Base-by-base conservation (phyloP, 306 rosid genomes). In the Quercus parvula region DNA sequence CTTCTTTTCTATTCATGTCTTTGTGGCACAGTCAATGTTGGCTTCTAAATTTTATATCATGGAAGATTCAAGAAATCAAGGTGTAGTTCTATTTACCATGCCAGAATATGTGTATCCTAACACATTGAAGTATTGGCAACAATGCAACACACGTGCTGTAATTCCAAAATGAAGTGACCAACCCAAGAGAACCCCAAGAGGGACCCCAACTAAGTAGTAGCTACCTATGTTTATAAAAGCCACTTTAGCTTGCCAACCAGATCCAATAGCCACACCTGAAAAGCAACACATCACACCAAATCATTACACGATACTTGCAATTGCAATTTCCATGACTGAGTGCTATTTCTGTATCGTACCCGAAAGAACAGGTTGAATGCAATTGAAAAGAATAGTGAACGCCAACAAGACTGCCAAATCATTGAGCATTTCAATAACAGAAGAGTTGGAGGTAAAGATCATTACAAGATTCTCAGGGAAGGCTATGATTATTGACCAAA, bases 251-350 rank as follows among this genome's bases (percentile, higher is more conserved):
- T 90, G 94, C 83, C 83, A 71, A 38, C 97, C 92, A 46, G 83
- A 88, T 44, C 97, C 97, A 22, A 92, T 77, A 9, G 91, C 94
- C 44, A 86, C 91, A 6, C 97, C 97, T 88, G 85, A 56, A 87
- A 71, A 30, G 25, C 59, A 85, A 71, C 51, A 76, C 58, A 82
- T 27, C 83, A 25, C 72, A 27, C 58, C 67, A 68, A 14, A 59
- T 30, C 17, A 10, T 15, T 63, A 19, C 33, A 10, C 82, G 17
- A 71, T 27, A 83, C 67, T 55, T 33, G 25, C 22, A 22, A 79
- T 55, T 35, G 28, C 11, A 63, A 22, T 56, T 54, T 12, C n/a
- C 4, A 24, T 59, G 77, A 67, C n/a, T 78, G 38, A 20, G 22
- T 77, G 38, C 19, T 31, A 28, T 24, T 30, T 18, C 8, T 28